Evolutionary conservation across 1,284 basidiomycete species (phyloP), one percentile per base, ranked within the genome.

Genomic region (Laetiporus sulphureus): DNA sequence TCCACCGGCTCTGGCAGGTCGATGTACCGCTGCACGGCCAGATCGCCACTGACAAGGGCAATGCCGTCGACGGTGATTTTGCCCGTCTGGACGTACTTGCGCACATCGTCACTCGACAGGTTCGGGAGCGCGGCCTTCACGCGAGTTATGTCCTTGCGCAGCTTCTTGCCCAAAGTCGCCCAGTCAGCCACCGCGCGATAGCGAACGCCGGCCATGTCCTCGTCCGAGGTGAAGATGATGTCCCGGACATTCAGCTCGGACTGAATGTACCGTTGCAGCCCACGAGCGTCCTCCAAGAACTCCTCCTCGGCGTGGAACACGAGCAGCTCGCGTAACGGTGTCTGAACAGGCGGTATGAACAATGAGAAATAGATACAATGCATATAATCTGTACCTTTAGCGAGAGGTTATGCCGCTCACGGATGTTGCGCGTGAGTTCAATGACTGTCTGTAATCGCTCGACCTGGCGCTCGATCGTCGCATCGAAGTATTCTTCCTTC

Each of bases 201-300:
- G 54, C 82, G 82, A 54, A 98, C 89, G 25, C 94, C 93, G 31
- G 91, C 91, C 36, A 76, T 66, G 15, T 71, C 66, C 65, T 99
- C 96, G 62, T 97, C 90, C 3, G 85, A 86, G 36, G 85, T 93
- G 70, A 97, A 91, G 48, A 87, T 65, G 50, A 99, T 69, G 52
- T 91, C 84, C 39, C 91, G 89, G 41, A 99, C 82, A 67, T 99
- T 99, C 59, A 99, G 83, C 66, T 99, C 96, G 32, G 91, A 94
- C 57, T 85, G 75, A 55, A 99, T 84, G 70, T 99, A 99, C 40
- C 82, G 73, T 55, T 91, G 81, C 42, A 99, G 74, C 13, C 86
- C 83, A 52, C 77, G 75, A 58, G 92, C 83, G 59, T 99, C 96
- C 36, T 79, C 78, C 44, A 97, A 75, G 68, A 91, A 99, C 60